Evolutionary conservation across 768 basidiomycete species (phyloP).

Genomic region (Panaeolus cyanescens): DNA sequence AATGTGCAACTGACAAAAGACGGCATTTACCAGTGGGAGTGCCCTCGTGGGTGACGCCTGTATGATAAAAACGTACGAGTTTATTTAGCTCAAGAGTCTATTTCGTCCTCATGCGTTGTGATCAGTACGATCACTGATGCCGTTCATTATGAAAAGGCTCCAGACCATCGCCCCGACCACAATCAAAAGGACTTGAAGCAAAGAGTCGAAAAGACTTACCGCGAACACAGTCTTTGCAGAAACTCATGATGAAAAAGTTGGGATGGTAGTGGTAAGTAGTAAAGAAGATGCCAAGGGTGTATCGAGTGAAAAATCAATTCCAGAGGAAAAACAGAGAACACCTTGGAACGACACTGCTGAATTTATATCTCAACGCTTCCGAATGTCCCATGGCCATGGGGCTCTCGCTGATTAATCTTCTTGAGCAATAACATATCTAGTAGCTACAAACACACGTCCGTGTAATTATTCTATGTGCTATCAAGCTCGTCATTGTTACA

Average conservation of each 20-base stretch:
- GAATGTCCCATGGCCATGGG: background rate
- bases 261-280: background rate
- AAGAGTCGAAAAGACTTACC: conserved; percentile 9
- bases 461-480: background rate
- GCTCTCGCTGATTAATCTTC: background rate
- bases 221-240: conserved; percentile 25
- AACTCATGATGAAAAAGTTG: conserved; percentile 24
- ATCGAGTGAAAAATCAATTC: background rate
- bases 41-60: conserved; percentile 57
- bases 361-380: background rate
- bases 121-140: background rate
- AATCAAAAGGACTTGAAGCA: conserved; percentile 34
- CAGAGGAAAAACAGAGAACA: background rate
- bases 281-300: background rate
- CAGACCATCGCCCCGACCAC: background rate
- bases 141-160: background rate
- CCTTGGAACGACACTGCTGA: background rate
- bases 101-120: background rate
- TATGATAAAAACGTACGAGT: background rate
- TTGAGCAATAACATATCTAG: background rate
- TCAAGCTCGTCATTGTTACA: background rate
- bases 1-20: background rate
- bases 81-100: background rate
- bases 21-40: conserved; percentile 37
- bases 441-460: background rate